Base-by-base conservation (phyloP, 495 filamentous ascomycete genomes). In the Aspergillus cavernicola region DNA sequence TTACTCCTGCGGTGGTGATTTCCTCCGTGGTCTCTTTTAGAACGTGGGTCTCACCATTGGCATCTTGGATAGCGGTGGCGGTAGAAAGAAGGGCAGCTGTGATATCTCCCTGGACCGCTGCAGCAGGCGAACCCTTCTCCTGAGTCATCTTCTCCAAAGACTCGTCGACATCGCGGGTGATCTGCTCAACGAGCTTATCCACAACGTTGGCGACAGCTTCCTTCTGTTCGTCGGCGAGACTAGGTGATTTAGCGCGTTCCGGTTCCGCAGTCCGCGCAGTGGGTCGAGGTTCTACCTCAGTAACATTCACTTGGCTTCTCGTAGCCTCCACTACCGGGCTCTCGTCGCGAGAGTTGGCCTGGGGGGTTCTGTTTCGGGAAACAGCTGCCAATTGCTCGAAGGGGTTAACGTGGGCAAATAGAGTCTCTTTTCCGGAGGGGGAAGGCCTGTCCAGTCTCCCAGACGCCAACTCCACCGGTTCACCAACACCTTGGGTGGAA, bases 381-480 rank as follows among this genome's bases (percentile, higher is more conserved):
- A 84, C 84, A 58, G 85, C 80, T 53, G 85, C 79, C 24, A 90
- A 65, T 62, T 89, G 83, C 26, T 90, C 87, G 53, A 92, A 91
- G 4, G 88, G 88, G 59, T 90, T 90, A 55, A 85, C 80, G 63
- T 89, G 89, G 24, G 80, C 88, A 69, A 92, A 92, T 22, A 86
- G 71, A 16, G 73, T 67, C 3, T 69, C 71, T 52, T 80, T 80
- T 58, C 60, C 36, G 55, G 43, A 15, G 10, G 55, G 29, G 7
- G 51, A 55, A 31, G 44, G 47, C 29, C 19, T 20, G 67, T 72
- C 70, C 50, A 58, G 64, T 60, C 62, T 62, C 59, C 58, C 63
- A 62, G 62, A 46, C 22, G 41, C 40, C 9, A 38, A 3, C n/a
- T 50, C 63, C 37, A 58, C 45, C 3, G 60, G 36, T 23, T 67